Conservation (phyloP, 192 early-diverging fungal species). For the Borealophlyctis nickersoniae region DNA sequence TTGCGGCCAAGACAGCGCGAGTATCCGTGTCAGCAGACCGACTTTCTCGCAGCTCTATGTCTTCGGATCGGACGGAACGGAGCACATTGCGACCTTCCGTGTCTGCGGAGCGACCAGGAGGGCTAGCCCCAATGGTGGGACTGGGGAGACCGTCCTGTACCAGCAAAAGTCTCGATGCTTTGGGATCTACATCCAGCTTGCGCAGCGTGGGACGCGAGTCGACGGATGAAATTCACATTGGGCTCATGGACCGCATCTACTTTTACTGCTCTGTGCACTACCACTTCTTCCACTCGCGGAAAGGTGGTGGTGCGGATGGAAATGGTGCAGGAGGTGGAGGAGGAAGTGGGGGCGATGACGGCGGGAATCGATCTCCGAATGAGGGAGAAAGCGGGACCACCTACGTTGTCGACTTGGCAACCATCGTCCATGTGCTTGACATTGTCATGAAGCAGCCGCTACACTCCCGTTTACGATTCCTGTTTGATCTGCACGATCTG, state of each 20-base stretch:
- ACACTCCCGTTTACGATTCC: conserved; percentile 54
- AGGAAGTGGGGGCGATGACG: background rate
- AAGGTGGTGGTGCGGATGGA: conserved; percentile 26
- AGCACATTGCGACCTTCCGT: background rate
- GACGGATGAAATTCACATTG: conserved; percentile 35
- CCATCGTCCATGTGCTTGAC: conserved; percentile 53
- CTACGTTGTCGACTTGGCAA: conserved; percentile 55
- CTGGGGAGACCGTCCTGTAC: background rate
- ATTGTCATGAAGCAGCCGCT: conserved; percentile 57
- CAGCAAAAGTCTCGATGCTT: background rate
- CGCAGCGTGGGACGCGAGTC: conserved; percentile 9
- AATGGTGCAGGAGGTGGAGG: conserved; percentile 2
- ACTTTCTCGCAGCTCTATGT: conserved; percentile 1
- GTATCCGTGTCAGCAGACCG: background rate
- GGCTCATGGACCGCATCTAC: conserved; percentile 51
- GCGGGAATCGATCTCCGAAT: background rate
- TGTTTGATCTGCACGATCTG: conserved; percentile 79
- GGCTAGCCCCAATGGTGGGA: background rate
- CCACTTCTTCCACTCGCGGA: conserved; percentile 40
- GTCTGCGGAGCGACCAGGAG: background rate
- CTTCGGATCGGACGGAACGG: background rate
- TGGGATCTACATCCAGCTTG: conserved; percentile 13
- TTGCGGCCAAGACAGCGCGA: too few species aligned
- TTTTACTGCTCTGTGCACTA: conserved; percentile 55
- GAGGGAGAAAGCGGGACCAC: background rate